Conservation (phyloP, 2,329 filamentous ascomycete species). For the Penicillium olsonii region DNA sequence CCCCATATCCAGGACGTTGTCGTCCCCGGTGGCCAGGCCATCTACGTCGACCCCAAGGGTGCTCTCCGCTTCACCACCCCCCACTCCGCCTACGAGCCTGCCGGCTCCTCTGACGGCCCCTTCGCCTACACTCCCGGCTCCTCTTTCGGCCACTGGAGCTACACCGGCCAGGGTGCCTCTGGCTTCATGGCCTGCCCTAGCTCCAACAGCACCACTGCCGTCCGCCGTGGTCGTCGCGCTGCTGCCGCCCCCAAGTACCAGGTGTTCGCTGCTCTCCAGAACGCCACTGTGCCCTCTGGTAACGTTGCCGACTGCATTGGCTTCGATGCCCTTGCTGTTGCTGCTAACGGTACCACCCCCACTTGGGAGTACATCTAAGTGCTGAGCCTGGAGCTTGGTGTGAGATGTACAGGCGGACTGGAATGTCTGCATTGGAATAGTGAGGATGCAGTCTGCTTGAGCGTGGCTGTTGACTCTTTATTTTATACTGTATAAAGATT, state of each 20-base stretch:
- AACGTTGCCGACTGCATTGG: slow-evolving; percentile 40
- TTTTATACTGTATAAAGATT: neutral
- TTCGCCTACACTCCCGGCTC: slow-evolving; percentile 45
- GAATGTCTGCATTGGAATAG: neutral
- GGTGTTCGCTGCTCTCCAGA: slow-evolving; percentile 41
- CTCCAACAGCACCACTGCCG: slow-evolving; percentile 10
- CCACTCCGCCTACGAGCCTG: slow-evolving; percentile 55
- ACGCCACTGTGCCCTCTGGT: slow-evolving; percentile 41
- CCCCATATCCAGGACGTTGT: slow-evolving; percentile 42
- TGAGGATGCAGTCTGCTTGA: neutral
- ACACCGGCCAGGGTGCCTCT: slow-evolving; percentile 32
- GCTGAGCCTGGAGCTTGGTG: neutral
- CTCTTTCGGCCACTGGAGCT: slow-evolving; percentile 30
- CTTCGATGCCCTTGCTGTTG: slow-evolving; percentile 37
- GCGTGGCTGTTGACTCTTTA: neutral
- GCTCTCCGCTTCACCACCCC: slow-evolving; percentile 57
- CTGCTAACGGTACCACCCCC: slow-evolving; percentile 19
- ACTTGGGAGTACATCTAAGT: slow-evolving; percentile 44
- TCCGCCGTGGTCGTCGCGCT: slow-evolving; percentile 11
- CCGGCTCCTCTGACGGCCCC: slow-evolving; percentile 51
- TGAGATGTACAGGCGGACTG: neutral
- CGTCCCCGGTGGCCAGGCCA: slow-evolving; percentile 63
- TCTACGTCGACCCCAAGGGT: slow-evolving; percentile 59
- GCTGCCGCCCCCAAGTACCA: slow-evolving; percentile 31
- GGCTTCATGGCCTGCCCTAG: slow-evolving; percentile 48